Conservation (phyloP, 441 rosid species). For the Euphorbia neoarborescens region DNA sequence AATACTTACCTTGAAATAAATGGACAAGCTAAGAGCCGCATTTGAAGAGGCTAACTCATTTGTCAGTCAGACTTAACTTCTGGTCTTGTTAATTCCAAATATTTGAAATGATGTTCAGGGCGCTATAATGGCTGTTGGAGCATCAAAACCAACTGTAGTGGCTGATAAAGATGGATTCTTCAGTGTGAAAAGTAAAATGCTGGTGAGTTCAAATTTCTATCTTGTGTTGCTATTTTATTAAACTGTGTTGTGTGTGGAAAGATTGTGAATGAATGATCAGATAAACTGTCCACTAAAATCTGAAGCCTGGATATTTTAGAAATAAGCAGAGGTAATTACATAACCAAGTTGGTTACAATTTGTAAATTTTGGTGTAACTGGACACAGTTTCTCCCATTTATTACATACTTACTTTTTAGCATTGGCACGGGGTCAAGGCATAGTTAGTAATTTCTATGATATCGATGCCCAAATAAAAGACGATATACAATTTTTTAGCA, state of each 20-base stretch:
- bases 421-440: background rate
- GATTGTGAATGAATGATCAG: background rate
- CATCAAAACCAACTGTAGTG: conserved; percentile 82
- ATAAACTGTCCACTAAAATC: background rate
- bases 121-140: conserved; percentile 98
- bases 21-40: background rate
- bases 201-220: conserved; percentile 43
- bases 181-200: conserved; percentile 79
- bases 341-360: background rate
- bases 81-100: conserved; percentile 10
- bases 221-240: background rate
- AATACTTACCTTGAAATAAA: background rate
- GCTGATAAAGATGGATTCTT: conserved; percentile 84
- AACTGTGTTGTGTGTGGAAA: background rate
- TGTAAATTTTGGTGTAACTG: background rate
- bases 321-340: background rate
- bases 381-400: background rate
- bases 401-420: background rate
- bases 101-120: conserved; percentile 48
- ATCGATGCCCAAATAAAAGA: background rate
- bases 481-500: background rate
- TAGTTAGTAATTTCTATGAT: background rate
- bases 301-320: background rate
- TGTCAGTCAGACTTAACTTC: background rate
- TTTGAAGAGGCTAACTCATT: background rate